phyloP scores from a whole-genome alignment of 306 rosid species.

The Cucurbita argyrosperma region DNA sequence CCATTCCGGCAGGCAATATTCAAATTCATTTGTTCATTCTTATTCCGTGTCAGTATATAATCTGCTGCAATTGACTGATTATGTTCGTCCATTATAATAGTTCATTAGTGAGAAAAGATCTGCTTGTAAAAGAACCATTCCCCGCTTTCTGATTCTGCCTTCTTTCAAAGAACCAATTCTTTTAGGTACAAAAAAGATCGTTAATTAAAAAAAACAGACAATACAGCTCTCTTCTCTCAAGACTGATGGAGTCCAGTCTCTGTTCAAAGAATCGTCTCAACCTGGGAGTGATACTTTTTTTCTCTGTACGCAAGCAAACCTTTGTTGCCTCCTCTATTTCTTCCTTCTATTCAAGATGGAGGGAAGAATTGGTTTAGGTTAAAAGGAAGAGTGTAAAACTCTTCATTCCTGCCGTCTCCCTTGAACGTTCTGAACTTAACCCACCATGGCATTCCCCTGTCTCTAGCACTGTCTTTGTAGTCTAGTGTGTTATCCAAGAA shows the following conservation, averaged over 20 bases:
- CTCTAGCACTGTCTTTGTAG: conserved; percentile 67
- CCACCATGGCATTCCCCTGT: conserved; percentile 99
- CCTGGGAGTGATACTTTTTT: conserved; percentile 47
- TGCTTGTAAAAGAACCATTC: background rate
- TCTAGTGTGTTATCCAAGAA: conserved; percentile 97
- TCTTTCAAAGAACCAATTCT: background rate
- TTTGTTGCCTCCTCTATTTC: background rate
- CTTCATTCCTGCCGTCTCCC: conserved; percentile 84
- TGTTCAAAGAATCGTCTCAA: conserved; percentile 6
- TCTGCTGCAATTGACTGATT: background rate
- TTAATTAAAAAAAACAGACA: background rate
- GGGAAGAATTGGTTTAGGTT: conserved; percentile 94
- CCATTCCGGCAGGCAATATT: background rate
- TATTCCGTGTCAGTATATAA: background rate
- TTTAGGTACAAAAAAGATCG: background rate
- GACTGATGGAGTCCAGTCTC: background rate
- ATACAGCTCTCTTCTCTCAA: background rate
- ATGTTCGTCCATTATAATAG: background rate
- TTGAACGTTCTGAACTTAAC: conserved; percentile 70
- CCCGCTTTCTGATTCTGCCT: no score
- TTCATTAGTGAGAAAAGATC: background rate
- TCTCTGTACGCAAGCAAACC: conserved; percentile 1
- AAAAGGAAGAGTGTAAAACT: conserved; percentile 95
- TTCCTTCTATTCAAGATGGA: conserved; percentile 39
- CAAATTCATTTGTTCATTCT: background rate